phyloP scores from a whole-genome alignment of 257 asterid genomes.

The Orobanche coerulescens region DNA sequence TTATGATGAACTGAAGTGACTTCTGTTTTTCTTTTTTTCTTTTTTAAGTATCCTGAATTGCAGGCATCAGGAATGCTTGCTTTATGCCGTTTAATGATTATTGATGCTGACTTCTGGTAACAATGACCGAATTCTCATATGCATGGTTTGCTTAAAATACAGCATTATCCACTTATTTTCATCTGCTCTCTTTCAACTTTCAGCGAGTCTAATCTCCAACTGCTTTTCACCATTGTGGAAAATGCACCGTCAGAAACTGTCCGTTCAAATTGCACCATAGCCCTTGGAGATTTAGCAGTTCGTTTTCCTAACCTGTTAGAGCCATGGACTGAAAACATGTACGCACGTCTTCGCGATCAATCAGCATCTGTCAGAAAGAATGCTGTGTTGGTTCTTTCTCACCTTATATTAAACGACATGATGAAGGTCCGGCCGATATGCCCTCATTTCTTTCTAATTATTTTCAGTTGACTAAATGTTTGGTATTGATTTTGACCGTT shows the following conservation, averaged over 20 bases:
- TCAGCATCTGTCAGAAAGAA: conserved; percentile 77
- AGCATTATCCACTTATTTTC: conserved; percentile 7
- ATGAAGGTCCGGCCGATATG: conserved; percentile 66
- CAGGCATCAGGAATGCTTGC: conserved; percentile 98
- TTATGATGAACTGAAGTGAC: conserved; percentile 26
- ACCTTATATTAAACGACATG: conserved; percentile 93
- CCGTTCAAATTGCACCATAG: conserved; percentile 93
- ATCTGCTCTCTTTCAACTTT: conserved; percentile 19
- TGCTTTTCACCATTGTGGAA: conserved; percentile 98
- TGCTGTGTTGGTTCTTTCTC: conserved; percentile 94
- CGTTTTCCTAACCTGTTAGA: conserved; percentile 92
- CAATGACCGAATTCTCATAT: conserved; percentile 3
- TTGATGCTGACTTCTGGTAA: conserved; percentile 90
- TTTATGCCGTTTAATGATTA: conserved; percentile 80
- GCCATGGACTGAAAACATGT: conserved; percentile 99
- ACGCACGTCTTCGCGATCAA: conserved; percentile 80
- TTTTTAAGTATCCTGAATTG: conserved; percentile 65
- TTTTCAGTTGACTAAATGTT: conserved; percentile 15
- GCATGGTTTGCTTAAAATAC: neutral
- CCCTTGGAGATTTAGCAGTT: conserved; percentile 94
- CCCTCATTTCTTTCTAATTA: neutral
- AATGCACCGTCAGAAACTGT: conserved; percentile 83
- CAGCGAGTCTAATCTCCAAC: conserved; percentile 88
- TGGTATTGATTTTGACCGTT: conserved; percentile 17
- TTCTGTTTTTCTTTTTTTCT: conserved; percentile 22